phyloP scores from a whole-genome alignment of 192 early-diverging fungal genomes.

The Mortierella hygrophila region DNA sequence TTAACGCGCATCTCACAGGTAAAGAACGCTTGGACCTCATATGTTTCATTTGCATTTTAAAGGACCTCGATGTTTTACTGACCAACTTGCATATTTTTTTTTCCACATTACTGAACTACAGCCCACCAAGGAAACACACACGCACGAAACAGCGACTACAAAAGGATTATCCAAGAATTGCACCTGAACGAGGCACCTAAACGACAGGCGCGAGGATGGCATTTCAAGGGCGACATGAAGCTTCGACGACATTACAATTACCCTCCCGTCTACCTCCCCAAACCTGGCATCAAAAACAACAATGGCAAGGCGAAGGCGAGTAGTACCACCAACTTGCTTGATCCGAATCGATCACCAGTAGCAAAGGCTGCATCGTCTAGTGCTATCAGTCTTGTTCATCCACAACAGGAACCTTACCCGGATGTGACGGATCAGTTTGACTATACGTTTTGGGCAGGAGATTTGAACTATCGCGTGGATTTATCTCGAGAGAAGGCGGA shows the following conservation, averaged over 20 bases:
- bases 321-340: neutral
- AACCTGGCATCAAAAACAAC: neutral
- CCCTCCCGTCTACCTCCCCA: neutral
- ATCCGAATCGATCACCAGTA: neutral
- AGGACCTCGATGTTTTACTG: neutral
- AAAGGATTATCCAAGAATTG: conserved; percentile 61
- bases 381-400: neutral
- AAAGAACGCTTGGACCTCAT: neutral
- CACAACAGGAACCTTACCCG: too few species aligned
- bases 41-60: neutral
- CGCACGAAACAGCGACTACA: conserved; percentile 54
- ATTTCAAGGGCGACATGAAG: conserved; percentile 51
- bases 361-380: neutral
- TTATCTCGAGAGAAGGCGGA: conserved; percentile 65
- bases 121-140: conserved; percentile 59
- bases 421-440: conserved; percentile 66
- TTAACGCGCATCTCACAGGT: conserved; percentile 66
- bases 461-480: conserved; percentile 83
- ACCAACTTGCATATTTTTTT: neutral
- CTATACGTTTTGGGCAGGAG: conserved; percentile 80
- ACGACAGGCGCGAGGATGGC: conserved; percentile 31
- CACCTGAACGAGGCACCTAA: conserved; percentile 59
- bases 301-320: neutral
- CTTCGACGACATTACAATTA: conserved; percentile 43
- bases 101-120: conserved; percentile 11